Base-by-base conservation (phyloP, 2,329 filamentous ascomycete genomes). In the Fusarium brevicatenulatum region DNA sequence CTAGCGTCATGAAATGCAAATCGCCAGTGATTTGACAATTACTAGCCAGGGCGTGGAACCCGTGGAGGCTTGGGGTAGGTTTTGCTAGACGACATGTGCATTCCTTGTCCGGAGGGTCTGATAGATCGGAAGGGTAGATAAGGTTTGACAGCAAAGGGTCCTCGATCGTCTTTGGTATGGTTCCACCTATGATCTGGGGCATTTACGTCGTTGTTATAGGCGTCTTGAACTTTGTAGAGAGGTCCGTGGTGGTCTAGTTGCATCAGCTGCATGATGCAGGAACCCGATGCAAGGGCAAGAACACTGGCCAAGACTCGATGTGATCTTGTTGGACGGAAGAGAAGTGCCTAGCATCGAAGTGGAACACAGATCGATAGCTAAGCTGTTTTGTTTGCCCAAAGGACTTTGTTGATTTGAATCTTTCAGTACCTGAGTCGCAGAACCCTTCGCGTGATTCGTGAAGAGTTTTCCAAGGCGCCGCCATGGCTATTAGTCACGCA, bases 31-130 rank as follows among this genome's bases (percentile, higher is more conserved):
- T 47, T 59, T 21, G 36, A n/a, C n/a, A 39, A 36, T 25, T 9
- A 21, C 19, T 44, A 32, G 36, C 39, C 67, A 63, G 56, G 67
- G 46, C 61, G 21, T 5, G 39, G 55, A 36, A 12, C 36, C 11
- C 23, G 39, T 30, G 30, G 40, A 42, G 42, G 55, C 52, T 62
- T 49, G 34, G 36, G 28, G 50, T 56, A 49, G 50, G 44, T 46
- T 70, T 56, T 52, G 21, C 55, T 71, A 66, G 50, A 62, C 44
- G 39, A 40, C 36, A 62, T 67, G 34, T 39, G 55, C 68, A 70
- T 70, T 70, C 68, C 68, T 49, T 42, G 21, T 32, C 19, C 28
- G 7, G 43, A 34, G n/a, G 8, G 15, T 21, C 10, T 62, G 9
- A 36, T 28, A 25, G 43, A 25, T 67, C 43, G 34, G 58, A 37